These are phyloP conservation scores for Vanrija sp. DNA, from an alignment of 1,284 basidiomycete genomes.

Conservation along the genomic window DNA sequence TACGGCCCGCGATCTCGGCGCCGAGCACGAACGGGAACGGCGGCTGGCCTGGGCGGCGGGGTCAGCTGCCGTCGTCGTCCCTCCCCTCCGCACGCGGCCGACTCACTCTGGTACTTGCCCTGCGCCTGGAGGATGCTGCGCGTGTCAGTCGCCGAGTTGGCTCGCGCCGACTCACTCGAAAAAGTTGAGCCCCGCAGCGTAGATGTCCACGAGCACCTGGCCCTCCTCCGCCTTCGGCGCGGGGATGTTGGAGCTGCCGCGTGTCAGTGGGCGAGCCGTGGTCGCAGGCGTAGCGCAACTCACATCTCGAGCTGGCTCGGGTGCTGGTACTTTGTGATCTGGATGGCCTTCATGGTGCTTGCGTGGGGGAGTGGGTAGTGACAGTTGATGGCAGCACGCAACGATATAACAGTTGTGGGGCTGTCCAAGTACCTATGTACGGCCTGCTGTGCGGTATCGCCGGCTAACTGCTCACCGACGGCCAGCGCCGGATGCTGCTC, in stretches of 20 bases:
- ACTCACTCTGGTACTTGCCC: conserved; percentile 73
- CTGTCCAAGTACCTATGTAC: too few species aligned
- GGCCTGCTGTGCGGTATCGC: too few species aligned
- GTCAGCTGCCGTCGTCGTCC: neutral
- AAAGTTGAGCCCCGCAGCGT: conserved; percentile 49
- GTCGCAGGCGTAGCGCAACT: conserved; percentile 5
- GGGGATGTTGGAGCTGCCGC: conserved; percentile 53
- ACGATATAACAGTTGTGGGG: too few species aligned
- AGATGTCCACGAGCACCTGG: conserved; percentile 76
- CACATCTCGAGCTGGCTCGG: conserved; percentile 63
- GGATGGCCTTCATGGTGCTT: conserved; percentile 68
- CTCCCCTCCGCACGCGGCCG: neutral
- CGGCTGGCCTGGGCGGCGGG: conserved; percentile 55
- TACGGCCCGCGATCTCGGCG: conserved; percentile 78
- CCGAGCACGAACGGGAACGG: conserved; percentile 79
- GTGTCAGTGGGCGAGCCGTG: too few species aligned
- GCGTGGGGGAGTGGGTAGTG: too few species aligned
- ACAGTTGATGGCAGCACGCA: too few species aligned
- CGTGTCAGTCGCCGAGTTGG: neutral
- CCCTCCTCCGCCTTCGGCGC: conserved; percentile 57
- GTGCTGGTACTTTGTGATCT: conserved; percentile 67
- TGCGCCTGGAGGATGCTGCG: conserved; percentile 68
- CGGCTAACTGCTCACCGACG: too few species aligned
- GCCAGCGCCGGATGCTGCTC: too few species aligned
- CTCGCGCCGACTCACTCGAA: conserved; percentile 33